Evolutionary conservation across 2,329 filamentous ascomycete species (phyloP), one percentile per base, ranked within the genome.

Genomic region (Ilyonectria robusta): DNA sequence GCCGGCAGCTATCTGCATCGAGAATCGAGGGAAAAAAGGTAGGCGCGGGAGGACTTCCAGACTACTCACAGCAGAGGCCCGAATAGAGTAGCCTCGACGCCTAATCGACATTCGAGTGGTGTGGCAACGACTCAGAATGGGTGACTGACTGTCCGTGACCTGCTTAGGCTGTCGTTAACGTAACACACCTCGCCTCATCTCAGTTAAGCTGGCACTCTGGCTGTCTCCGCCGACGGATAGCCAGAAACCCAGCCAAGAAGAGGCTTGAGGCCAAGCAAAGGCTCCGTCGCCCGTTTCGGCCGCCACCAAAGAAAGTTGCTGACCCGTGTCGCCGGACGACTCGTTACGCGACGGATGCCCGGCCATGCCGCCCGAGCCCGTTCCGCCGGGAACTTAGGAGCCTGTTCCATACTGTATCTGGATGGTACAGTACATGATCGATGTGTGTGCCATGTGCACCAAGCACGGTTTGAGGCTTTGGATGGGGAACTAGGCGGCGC

Each of bases 371-470:
- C 62, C 48, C 48, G 56, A 19, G 56, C 56, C 62, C 62, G 56
- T 58, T 65, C 48, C 62, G 62, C 56, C 62, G 48, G 56, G 56
- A 65, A 59, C 56, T 40, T 51, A 37, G 55, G 59, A 44, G 42
- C 47, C n/a, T 42, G 40, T n/a, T 47, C 44, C 15, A 37, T 31
- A 54, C 31, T 19, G 51, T 26, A 23, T 56, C 15, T 56, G 17
- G 23, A 29, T 29, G 23, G 23, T 17, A 29, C 23, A 48, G 46
- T 9, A 48, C 40, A 42, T 42, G 40, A 42, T 42, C 15, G 58
- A 54, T 54, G 58, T 40, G 53, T 47, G 47, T 53, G 35, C 40
- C 57, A 59, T 44, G 40, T 42, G 15, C n/a, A n/a, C 40, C 15
- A 8, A n/a, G 40, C 8, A 42, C 15, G 40, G 40, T 15, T 15